These are phyloP conservation scores for Penicillium oxalicum DNA, from an alignment of 2,329 filamentous ascomycete species.

Conservation along the genomic window DNA sequence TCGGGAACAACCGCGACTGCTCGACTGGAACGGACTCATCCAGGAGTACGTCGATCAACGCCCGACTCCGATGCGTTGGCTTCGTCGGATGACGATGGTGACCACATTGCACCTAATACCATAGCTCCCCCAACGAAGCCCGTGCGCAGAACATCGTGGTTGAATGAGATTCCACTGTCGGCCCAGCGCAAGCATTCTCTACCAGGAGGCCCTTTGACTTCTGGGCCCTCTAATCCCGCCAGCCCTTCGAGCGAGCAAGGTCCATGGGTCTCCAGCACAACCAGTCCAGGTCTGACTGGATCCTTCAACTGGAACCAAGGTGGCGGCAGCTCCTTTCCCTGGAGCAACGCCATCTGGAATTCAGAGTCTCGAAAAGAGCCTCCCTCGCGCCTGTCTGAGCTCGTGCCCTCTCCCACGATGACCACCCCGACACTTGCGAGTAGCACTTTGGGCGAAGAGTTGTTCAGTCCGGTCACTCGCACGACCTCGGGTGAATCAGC, in stretches of 20 bases:
- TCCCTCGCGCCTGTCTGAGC: conserved; percentile 66
- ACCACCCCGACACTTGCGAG: conserved; percentile 45
- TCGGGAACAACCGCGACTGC: conserved; percentile 57
- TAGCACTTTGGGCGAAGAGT: conserved; percentile 48
- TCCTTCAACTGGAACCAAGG: conserved; percentile 42
- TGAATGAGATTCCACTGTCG: conserved; percentile 70
- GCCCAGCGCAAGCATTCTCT: conserved; percentile 71
- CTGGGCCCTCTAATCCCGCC: conserved; percentile 71
- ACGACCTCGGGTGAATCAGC: conserved; percentile 47
- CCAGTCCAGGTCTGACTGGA: conserved; percentile 34
- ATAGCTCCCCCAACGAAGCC: conserved; percentile 53
- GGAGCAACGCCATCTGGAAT: conserved; percentile 81
- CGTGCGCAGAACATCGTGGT: conserved; percentile 71
- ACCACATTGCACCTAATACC: conserved; percentile 54
- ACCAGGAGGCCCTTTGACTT: conserved; percentile 67
- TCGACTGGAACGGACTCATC: conserved; percentile 67
- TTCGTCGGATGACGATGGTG: conserved; percentile 87
- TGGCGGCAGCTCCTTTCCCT: conserved; percentile 52
- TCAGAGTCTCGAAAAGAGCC: conserved; percentile 67
- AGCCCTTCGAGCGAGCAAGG: conserved; percentile 66
- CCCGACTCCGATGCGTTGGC: conserved; percentile 90
- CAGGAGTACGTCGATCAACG: conserved; percentile 67
- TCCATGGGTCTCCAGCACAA: conserved; percentile 38
- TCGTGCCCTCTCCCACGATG: conserved; percentile 69
- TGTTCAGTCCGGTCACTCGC: conserved; percentile 46